phyloP scores from a whole-genome alignment of 2,329 filamentous ascomycete species.

The Colletotrichum sp. region DNA sequence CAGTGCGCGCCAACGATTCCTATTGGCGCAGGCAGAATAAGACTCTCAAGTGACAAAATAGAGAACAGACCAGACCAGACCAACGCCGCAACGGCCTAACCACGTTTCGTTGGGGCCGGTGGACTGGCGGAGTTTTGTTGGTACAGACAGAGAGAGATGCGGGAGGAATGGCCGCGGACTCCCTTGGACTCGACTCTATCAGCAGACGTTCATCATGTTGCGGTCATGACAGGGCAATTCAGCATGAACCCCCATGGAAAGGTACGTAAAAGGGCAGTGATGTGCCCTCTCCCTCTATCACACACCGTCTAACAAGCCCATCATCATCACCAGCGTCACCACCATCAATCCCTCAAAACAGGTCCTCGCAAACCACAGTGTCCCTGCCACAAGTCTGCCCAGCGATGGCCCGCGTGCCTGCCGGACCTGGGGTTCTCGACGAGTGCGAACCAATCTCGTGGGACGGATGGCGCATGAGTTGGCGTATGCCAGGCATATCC shows the following conservation, averaged over 20 bases:
- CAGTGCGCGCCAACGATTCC: slow-evolving; percentile 4
- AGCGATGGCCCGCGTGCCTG: slow-evolving; percentile 5
- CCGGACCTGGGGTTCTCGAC: background rate
- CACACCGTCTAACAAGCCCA: background rate
- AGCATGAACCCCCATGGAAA: background rate
- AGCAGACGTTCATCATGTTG: background rate
- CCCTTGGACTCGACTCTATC: background rate
- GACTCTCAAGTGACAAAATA: background rate
- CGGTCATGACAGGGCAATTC: background rate
- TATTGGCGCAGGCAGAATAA: background rate
- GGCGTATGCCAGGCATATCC: slow-evolving; percentile 14
- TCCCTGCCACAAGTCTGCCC: background rate
- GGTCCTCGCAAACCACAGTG: background rate
- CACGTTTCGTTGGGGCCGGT: background rate
- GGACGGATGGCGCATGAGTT: slow-evolving; percentile 6
- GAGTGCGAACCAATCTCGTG: slow-evolving; percentile 16
- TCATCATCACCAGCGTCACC: background rate
- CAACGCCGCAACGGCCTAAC: slow-evolving; percentile 11
- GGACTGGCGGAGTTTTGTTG: background rate
- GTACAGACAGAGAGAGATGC: background rate
- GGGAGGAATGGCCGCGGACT: background rate
- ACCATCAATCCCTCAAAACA: background rate
- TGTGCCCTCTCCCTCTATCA: background rate
- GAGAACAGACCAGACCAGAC: background rate
- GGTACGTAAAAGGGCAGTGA: background rate